Base-by-base conservation (phyloP, 306 rosid genomes). In the Vigna nakashimae region DNA sequence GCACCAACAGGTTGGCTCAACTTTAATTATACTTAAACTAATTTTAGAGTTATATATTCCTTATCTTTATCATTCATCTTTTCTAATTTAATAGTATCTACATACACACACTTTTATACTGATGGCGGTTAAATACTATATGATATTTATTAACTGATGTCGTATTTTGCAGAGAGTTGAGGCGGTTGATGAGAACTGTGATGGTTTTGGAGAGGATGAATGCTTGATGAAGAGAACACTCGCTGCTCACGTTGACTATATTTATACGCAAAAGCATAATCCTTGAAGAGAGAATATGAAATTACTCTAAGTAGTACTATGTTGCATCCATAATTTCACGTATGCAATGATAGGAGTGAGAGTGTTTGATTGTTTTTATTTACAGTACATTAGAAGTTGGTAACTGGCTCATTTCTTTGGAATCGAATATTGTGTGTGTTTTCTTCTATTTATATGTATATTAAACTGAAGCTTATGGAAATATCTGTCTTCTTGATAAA, bases 211-310 rank as follows among this genome's bases (percentile, higher is more conserved):
- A 3, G 80, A 79, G 34, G 83, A 84, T 8, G 90, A 87, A 52
- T 87, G 90, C 71, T 84, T 87, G 75, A 72, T 67, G 67, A 87
- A 79, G 55, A 72, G 86, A 64, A 84, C 90, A 26, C 81, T 87
- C 0, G 79, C 55, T 0, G 90, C 90, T 57, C 88, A 87, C 73
- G 32, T 76, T 7, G 90, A 87, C 65, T 87, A 87, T 57, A 83
- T 87, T 32, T 87, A 87, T 63, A 84, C 86, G 15, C 83, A 84
- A 10, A 43, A 82, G 9, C 78, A 76, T 50, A 79, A 83, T 5
- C 86, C 83, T 64, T 83, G 80, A 78, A 58, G 34, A 2, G 28
- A n/a, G 34, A 2, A n/a, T 53, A 56, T 18, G 32, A 40, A 40
- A 57, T 24, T 9, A 18, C 24, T 15, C 24, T 38, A 20, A 57